Evolutionary conservation across 805 yeast genomes (phyloP).

Genomic region (Candida ulmi): DNA sequence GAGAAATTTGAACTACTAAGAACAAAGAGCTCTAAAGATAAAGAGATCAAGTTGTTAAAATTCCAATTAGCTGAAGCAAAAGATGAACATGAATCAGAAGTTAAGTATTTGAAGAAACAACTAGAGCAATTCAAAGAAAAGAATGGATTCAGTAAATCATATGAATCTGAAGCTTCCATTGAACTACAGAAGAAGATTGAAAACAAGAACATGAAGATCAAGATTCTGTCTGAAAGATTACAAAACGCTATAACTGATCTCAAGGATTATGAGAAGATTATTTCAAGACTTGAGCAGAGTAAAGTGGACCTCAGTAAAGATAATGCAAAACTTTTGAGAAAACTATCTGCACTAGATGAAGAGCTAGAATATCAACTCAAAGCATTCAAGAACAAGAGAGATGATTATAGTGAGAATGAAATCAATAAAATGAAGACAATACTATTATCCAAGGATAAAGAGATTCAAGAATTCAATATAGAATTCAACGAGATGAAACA

Average conservation of each 20-base stretch:
- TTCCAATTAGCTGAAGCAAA: slow-evolving; percentile 33
- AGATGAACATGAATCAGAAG: slow-evolving; percentile 31
- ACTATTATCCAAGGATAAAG: slow-evolving; percentile 13
- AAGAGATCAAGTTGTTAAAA: slow-evolving; percentile 30
- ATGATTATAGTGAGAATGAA: slow-evolving; percentile 2
- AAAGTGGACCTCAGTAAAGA: slow-evolving; percentile 26
- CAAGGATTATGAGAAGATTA: slow-evolving; percentile 23
- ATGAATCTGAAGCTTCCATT: slow-evolving; percentile 16
- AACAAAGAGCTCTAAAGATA: slow-evolving; percentile 33
- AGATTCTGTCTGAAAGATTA: slow-evolving; percentile 17
- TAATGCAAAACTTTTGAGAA: slow-evolving; percentile 26
- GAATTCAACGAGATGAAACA: slow-evolving; percentile 29
- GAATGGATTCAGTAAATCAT: neutral
- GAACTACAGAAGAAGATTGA: slow-evolving; percentile 24
- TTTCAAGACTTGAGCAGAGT: slow-evolving; percentile 27
- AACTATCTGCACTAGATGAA: slow-evolving; percentile 23
- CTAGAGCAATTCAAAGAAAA: slow-evolving; percentile 10
- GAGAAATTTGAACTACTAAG: slow-evolving; percentile 31
- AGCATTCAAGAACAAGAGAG: neutral
- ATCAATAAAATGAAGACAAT: slow-evolving; percentile 11
- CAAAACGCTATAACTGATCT: slow-evolving; percentile 23
- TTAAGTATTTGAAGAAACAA: slow-evolving; percentile 26
- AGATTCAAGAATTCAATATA: slow-evolving; percentile 4
- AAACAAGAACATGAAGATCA: slow-evolving; percentile 20
- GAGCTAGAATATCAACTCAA: slow-evolving; percentile 24